Conservation (phyloP, 2,329 filamentous ascomycete genomes). For the Zymoseptoria pseudotritici region DNA sequence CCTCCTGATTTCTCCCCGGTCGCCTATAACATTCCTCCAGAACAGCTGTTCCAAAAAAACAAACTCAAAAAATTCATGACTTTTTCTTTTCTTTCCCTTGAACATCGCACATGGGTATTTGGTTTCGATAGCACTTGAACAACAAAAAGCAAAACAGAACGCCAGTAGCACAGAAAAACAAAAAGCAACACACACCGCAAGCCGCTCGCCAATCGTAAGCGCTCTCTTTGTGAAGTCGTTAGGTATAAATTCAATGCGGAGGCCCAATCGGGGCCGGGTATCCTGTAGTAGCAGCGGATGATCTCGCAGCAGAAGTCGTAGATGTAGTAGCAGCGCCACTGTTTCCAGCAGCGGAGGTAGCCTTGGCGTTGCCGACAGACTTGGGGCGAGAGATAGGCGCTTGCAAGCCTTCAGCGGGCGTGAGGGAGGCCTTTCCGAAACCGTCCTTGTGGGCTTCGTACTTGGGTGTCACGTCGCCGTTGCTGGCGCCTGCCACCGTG, state of each 20-base stretch:
- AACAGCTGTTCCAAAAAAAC: not conserved
- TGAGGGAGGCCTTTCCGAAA: conserved; percentile 17
- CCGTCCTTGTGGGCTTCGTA: conserved; percentile 23
- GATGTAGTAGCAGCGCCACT: conserved; percentile 14
- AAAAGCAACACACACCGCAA: not conserved
- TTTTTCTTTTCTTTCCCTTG: conserved; percentile 11
- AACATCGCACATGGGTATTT: conserved; percentile 13
- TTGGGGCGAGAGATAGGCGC: conserved; percentile 15
- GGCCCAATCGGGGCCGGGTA: conserved; percentile 34
- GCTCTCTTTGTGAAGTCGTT: not conserved
- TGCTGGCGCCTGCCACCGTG: conserved; percentile 12
- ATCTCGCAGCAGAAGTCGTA: conserved; percentile 19
- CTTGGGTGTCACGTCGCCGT: conserved; percentile 31
- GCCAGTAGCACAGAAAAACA: conserved; percentile 3
- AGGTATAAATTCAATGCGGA: conserved; percentile 27
- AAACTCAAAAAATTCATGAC: conserved; percentile 7
- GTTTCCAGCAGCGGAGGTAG: conserved; percentile 6
- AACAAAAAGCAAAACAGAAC: conserved; percentile 9
- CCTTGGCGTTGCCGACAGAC: not conserved
- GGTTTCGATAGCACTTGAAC: conserved; percentile 2
- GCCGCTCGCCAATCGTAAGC: not conserved
- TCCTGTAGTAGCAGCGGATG: conserved; percentile 26
- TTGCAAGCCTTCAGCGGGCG: conserved; percentile 13
- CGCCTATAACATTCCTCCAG: not conserved
- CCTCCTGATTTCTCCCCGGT: not conserved